Conservation (phyloP, 768 basidiomycete genomes). For the Boletus rubescentipes region DNA sequence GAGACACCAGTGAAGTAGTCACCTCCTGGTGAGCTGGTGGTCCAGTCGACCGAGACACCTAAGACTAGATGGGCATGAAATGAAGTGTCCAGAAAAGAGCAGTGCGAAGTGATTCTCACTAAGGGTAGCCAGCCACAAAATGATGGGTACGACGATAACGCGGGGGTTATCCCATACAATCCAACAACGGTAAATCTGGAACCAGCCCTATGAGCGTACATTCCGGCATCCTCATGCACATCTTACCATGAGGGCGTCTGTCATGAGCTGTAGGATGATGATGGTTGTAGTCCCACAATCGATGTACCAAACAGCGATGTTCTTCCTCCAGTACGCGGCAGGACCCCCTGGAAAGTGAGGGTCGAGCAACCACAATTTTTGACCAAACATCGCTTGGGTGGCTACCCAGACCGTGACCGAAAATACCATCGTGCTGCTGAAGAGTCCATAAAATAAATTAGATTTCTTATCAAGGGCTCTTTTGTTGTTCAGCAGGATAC, state of each 20-base stretch:
- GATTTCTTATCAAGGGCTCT: conserved; percentile 9
- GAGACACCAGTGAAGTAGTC: conserved; percentile 12
- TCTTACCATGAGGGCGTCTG: conserved; percentile 21
- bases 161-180: not conserved
- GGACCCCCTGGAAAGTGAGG: conserved; percentile 35
- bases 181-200: conserved; percentile 29
- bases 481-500: conserved; percentile 5
- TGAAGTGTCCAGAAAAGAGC: not conserved
- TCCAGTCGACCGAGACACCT: conserved; percentile 11
- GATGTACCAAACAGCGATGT: conserved; percentile 28
- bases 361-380: conserved; percentile 37
- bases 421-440: conserved; percentile 27
- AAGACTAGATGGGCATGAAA: conserved; percentile 2
- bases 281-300: conserved; percentile 11
- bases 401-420: conserved; percentile 32
- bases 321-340: conserved; percentile 28
- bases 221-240: not conserved
- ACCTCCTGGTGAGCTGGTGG: conserved; percentile 6
- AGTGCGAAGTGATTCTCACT: not conserved
- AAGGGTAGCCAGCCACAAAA: not conserved
- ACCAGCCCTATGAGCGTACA: not conserved
- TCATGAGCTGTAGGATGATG: conserved; percentile 1
- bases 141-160: not conserved
- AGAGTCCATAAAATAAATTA: conserved; percentile 18
- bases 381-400: conserved; percentile 21